Conservation (phyloP, 352 stramenopile species). For the Globisporangium viniferum region DNA sequence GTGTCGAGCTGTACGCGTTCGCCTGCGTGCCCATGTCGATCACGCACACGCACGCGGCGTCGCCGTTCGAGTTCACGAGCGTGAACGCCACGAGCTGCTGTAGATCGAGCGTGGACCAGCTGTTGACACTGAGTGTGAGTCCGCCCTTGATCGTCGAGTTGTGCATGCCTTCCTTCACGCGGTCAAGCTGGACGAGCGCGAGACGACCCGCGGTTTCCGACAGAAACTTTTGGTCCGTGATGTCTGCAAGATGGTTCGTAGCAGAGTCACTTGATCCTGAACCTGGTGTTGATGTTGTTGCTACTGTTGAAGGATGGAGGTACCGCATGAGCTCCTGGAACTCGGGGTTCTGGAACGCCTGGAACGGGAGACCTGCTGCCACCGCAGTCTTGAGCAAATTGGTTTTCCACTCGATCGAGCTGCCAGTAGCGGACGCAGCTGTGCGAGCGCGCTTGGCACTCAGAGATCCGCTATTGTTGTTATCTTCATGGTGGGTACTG, state of each 20-base stretch:
- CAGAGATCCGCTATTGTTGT: neutral
- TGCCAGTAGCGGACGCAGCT: too few relatives aligned
- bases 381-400: slow-evolving; percentile 35
- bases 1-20: slow-evolving; percentile 24
- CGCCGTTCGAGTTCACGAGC: slow-evolving; percentile 76
- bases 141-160: slow-evolving; percentile 81
- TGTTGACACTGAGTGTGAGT: slow-evolving; percentile 72
- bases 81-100: slow-evolving; percentile 75
- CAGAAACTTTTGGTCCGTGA: slow-evolving; percentile 37
- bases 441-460: slow-evolving; percentile 6
- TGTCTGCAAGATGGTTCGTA: neutral
- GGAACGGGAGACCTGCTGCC: slow-evolving; percentile 32
- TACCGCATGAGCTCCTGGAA: slow-evolving; percentile 41
- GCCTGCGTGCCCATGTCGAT: slow-evolving; percentile 42
- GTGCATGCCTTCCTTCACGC: slow-evolving; percentile 78
- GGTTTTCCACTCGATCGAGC: slow-evolving; percentile 5
- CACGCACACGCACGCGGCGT: slow-evolving; percentile 61
- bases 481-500: neutral
- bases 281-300: neutral
- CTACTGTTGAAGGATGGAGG: slow-evolving; percentile 14
- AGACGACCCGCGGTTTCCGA: slow-evolving; percentile 35
- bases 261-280: neutral
- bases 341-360: slow-evolving; percentile 36
- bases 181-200: slow-evolving; percentile 53
- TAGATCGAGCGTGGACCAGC: slow-evolving; percentile 57